A percentile compares a stretch with the other conserved stretches of the same genome.
phyloP scores from a whole-genome alignment of 495 filamentous ascomycete species.

The Podospora didyma region DNA sequence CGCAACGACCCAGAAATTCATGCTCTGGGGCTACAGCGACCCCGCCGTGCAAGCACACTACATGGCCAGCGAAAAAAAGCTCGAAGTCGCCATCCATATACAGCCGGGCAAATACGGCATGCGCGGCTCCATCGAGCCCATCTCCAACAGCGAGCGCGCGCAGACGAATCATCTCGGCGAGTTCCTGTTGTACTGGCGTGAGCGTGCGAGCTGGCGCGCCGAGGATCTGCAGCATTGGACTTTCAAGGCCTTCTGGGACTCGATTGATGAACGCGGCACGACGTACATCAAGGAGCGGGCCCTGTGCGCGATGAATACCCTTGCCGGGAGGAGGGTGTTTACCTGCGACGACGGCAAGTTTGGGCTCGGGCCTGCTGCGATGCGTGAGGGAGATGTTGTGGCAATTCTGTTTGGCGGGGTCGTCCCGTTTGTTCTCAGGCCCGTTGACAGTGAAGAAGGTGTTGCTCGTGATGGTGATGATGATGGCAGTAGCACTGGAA shows the following conservation, averaged over 20 bases:
- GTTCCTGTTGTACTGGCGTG: slow-evolving; percentile 10
- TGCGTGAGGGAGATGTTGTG: slow-evolving; percentile 4
- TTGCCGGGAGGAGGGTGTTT: slow-evolving; percentile 3
- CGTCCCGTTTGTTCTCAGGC: slow-evolving; percentile 9
- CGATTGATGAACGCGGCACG: not conserved
- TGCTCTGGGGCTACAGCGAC: slow-evolving; percentile 1
- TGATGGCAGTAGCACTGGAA: too few relatives aligned
- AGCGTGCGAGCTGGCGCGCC: not conserved
- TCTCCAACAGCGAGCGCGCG: slow-evolving; percentile 2
- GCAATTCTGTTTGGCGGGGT: slow-evolving; percentile 8
- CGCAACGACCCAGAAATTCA: slow-evolving; percentile 5
- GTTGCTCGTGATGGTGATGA: too few relatives aligned
- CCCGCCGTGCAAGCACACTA: not conserved
- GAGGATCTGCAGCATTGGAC: not conserved
- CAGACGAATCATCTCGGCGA: slow-evolving; percentile 6
- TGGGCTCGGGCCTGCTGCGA: slow-evolving; percentile 9
- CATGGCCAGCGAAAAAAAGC: not conserved
- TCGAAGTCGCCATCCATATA: not conserved
- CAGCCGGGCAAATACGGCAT: slow-evolving; percentile 8
- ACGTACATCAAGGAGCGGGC: slow-evolving; percentile 4
- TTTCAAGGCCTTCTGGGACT: not conserved
- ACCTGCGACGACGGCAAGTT: not conserved
- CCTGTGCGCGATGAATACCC: slow-evolving; percentile 5
- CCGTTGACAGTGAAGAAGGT: not conserved
- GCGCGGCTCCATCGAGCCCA: not conserved